These are phyloP conservation scores for Wickerhamiella sergipiensis DNA, from an alignment of 805 yeast genomes.

Conservation along the genomic window DNA sequence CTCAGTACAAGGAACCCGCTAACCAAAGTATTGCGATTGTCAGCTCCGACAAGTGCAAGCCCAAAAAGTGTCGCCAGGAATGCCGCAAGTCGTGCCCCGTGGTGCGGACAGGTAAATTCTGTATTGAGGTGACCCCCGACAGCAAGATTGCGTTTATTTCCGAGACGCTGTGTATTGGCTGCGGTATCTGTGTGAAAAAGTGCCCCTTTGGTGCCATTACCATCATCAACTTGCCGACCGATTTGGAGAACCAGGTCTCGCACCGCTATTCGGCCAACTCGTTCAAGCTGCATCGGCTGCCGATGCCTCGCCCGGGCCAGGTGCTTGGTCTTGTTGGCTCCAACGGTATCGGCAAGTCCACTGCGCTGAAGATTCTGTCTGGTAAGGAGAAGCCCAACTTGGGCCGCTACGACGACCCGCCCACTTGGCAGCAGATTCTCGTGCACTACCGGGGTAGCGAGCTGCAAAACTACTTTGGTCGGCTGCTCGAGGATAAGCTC, in stretches of 20 bases:
- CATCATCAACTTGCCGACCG: conserved; percentile 92
- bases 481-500: conserved; percentile 83
- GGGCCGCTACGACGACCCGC: conserved; percentile 90
- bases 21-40: conserved; percentile 77
- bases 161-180: conserved; percentile 89
- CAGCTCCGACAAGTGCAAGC: conserved; percentile 88
- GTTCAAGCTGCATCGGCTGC: conserved; percentile 91
- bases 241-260: conserved; percentile 81
- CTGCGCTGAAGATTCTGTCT: conserved; percentile 90
- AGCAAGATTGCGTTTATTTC: conserved; percentile 90
- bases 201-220: conserved; percentile 97
- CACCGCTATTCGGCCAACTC: conserved; percentile 97
- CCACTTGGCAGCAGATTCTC: conserved; percentile 92
- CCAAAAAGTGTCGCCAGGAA: conserved; percentile 96
- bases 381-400: conserved; percentile 96
- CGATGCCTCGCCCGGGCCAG: conserved; percentile 98
- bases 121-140: conserved; percentile 89
- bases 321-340: conserved; percentile 96
- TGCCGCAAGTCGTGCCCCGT: conserved; percentile 96
- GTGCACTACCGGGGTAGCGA: conserved; percentile 92
- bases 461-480: conserved; percentile 89
- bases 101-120: conserved; percentile 90
- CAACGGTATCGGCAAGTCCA: conserved; percentile 97
- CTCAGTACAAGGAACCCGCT: background rate
- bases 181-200: conserved; percentile 98